Evolutionary conservation across 192 early-diverging fungal genomes (phyloP).

Genomic region (Thamnidium elegans): DNA sequence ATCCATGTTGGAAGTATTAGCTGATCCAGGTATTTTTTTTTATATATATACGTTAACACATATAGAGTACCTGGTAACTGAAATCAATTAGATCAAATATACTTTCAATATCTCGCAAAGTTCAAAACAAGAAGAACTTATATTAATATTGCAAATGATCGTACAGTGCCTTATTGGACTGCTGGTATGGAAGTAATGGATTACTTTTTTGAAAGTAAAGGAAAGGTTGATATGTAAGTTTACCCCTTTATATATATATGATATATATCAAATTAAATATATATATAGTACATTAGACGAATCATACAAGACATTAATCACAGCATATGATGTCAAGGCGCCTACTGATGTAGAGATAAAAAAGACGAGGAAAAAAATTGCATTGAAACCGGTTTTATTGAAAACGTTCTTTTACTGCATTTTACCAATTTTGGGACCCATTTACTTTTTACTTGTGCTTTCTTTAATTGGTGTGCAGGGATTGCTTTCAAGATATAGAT

Average conservation of each 20-base stretch:
- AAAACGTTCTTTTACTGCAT: not conserved
- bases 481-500: conserved; percentile 31
- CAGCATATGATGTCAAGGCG: not conserved
- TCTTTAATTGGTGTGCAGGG: conserved; percentile 38
- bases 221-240: conserved; percentile 46
- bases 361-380: not conserved
- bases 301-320: not conserved
- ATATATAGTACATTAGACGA: not conserved
- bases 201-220: conserved; percentile 36
- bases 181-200: conserved; percentile 48
- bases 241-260: too few species aligned
- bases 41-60: not conserved
- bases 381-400: not conserved
- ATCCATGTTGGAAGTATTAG: conserved; percentile 40
- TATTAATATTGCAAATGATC: conserved; percentile 50
- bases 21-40: conserved; percentile 40
- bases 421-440: not conserved
- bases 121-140: conserved; percentile 48
- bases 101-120: conserved; percentile 35
- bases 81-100: not conserved
- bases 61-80: not conserved
- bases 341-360: not conserved
- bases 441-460: not conserved
- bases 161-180: conserved; percentile 61
- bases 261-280: not conserved